phyloP scores from a whole-genome alignment of 176 grass and related monocot genomes.

The Carex cristatella region DNA sequence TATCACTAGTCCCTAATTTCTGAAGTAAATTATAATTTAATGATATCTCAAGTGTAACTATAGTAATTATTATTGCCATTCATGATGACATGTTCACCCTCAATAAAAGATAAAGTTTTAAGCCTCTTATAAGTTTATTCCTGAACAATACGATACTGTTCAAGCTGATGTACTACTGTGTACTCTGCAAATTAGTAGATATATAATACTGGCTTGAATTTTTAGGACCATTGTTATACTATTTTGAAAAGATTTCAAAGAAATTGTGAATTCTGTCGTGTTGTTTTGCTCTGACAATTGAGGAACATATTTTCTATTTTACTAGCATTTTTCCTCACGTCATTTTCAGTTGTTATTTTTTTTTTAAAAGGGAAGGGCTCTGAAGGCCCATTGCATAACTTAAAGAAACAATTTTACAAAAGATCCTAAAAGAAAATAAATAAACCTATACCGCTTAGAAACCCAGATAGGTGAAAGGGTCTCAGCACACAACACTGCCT shows the following conservation, averaged over 20 bases:
- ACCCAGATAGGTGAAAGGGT: too few relatives aligned
- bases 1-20: not conserved
- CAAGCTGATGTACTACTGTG: not conserved
- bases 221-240: not conserved
- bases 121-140: not conserved
- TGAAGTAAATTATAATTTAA: not conserved
- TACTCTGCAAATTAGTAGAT: not conserved
- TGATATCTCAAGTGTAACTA: not conserved
- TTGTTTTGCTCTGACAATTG: not conserved
- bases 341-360: not conserved
- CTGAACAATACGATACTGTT: not conserved
- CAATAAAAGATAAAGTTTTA: not conserved
- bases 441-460: too few relatives aligned
- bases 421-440: too few relatives aligned
- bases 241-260: not conserved
- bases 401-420: too few relatives aligned
- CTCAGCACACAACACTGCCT: too few relatives aligned
- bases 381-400: too few relatives aligned
- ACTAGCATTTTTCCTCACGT: not conserved
- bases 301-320: not conserved
- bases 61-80: not conserved
- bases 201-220: not conserved
- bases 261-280: not conserved
- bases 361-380: too few relatives aligned
- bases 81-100: not conserved